Evolutionary conservation across 1,284 basidiomycete species (phyloP).

Genomic region (Athelia psychrophila): DNA sequence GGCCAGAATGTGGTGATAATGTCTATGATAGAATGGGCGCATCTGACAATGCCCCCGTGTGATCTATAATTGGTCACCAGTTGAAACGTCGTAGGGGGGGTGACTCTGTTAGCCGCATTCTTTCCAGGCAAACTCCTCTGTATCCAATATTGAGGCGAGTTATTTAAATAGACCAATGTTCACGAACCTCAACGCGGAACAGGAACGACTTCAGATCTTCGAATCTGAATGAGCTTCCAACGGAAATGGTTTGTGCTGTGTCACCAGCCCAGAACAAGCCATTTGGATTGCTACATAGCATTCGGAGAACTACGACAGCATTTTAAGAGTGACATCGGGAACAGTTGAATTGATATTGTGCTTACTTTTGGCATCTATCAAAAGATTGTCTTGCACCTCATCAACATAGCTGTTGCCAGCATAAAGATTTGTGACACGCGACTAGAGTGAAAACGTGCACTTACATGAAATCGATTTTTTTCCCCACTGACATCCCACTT

Average conservation of each 20-base stretch:
- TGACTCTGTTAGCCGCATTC: not conserved
- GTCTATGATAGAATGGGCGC: constrained; percentile 62
- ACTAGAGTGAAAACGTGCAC: not conserved
- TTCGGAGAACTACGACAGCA: constrained; percentile 48
- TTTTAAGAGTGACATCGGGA: not conserved
- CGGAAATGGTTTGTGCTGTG: constrained; percentile 74
- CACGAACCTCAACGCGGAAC: constrained; percentile 51
- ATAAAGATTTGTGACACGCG: not conserved
- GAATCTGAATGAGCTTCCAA: constrained; percentile 71
- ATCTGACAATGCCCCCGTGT: constrained; percentile 66
- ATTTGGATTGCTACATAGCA: constrained; percentile 57
- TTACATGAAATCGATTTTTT: not conserved
- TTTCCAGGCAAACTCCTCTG: too few species aligned
- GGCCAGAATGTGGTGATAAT: constrained; percentile 65
- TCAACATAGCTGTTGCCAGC: constrained; percentile 55
- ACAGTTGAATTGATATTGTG: too few species aligned
- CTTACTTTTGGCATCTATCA: constrained; percentile 63
- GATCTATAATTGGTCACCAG: constrained; percentile 68
- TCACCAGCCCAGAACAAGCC: constrained; percentile 80
- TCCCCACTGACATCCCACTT: too few species aligned
- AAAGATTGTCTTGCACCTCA: constrained; percentile 69
- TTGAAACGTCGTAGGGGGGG: constrained; percentile 50
- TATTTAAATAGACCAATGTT: not conserved
- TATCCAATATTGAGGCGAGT: not conserved
- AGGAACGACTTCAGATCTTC: constrained; percentile 69